A percentile compares a stretch with the other conserved stretches of the same genome.
Evolutionary conservation across 352 stramenopile genomes (phyloP).

Genomic region (Vaucheria bursata): DNA sequence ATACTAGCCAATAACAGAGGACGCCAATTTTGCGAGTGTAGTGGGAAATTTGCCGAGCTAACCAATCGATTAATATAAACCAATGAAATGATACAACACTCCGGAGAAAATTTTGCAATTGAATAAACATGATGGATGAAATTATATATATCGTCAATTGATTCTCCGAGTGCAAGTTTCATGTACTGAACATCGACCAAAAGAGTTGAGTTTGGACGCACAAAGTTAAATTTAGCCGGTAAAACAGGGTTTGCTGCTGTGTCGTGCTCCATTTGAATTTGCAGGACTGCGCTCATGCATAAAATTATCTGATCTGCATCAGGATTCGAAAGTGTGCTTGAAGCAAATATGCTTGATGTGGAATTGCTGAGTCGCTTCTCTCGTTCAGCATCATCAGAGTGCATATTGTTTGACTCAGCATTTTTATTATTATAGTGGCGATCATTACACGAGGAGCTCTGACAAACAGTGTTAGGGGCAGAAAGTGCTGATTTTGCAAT

Average conservation of each 20-base stretch:
- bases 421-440: too few species aligned
- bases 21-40: constrained; percentile 36
- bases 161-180: too few species aligned
- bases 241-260: not conserved
- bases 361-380: constrained; percentile 1
- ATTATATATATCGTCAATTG: constrained; percentile 15
- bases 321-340: constrained; percentile 15
- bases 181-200: too few species aligned
- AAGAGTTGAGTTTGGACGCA: not conserved
- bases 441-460: too few species aligned
- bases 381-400: not conserved
- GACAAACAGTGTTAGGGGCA: too few species aligned
- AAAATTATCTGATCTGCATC: constrained; percentile 24
- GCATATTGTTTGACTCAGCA: too few species aligned
- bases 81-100: constrained; percentile 46
- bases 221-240: not conserved
- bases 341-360: constrained; percentile 15
- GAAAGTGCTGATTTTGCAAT: too few species aligned
- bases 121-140: constrained; percentile 26
- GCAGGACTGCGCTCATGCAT: constrained; percentile 19
- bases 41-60: not conserved
- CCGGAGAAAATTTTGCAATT: constrained; percentile 12
- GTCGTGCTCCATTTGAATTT: constrained; percentile 23
- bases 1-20: constrained; percentile 29
- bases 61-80: constrained; percentile 47